These are phyloP conservation scores for Psidium guajava DNA, from an alignment of 345 rosid genomes.

Conservation along the genomic window DNA sequence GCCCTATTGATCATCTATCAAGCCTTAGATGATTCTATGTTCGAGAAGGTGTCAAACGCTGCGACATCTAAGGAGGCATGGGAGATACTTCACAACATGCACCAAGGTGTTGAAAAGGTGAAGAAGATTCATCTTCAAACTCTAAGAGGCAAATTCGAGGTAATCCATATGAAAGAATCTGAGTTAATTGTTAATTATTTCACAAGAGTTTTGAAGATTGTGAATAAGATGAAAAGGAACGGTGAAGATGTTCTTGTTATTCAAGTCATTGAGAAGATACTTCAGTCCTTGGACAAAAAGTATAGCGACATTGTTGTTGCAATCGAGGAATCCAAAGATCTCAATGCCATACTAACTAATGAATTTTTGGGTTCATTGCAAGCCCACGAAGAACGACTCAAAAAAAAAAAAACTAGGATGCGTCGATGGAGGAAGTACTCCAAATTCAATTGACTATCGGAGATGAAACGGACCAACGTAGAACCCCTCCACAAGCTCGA, in stretches of 20 bases:
- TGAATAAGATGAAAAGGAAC: neutral
- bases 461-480: neutral
- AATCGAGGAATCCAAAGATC: conserved; percentile 3
- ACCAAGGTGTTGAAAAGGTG: neutral
- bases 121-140: neutral
- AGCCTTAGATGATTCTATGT: neutral
- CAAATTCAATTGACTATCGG: neutral
- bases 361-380: neutral
- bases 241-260: neutral
- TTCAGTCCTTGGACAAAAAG: neutral
- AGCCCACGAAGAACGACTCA: neutral
- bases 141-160: neutral
- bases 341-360: neutral
- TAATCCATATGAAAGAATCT: too few species aligned
- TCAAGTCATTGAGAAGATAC: neutral
- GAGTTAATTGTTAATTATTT: neutral
- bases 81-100: neutral
- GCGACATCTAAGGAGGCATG: neutral
- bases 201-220: neutral
- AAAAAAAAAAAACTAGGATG: neutral
- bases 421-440: neutral
- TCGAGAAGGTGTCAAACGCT: neutral
- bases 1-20: neutral
- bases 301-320: neutral
- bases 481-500: too few species aligned